Evolutionary conservation across 495 filamentous ascomycete genomes (phyloP), one percentile per base, ranked within the genome.

Genomic region (Penicillium cosmopolitanum): DNA sequence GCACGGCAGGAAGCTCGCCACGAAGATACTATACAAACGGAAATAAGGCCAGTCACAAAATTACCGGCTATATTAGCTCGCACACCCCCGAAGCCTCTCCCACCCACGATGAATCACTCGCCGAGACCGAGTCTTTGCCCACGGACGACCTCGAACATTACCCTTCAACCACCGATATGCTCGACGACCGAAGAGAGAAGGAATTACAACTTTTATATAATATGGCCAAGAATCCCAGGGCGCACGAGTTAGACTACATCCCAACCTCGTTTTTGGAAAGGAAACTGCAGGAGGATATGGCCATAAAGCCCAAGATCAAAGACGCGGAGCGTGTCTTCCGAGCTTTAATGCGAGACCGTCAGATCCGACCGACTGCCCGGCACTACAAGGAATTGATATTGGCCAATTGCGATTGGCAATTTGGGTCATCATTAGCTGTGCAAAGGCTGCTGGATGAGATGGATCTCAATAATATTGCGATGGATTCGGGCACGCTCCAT

Each of bases 301-400:
- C 57, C 19, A 64, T 60, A 1, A 38, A 53, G 10, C 70, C 69
- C 0, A 67, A 55, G 8, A 65, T 79, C 28, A 36, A 51, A 1
- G 63, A 56, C 31, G 63, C 69, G 50, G 71, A 65, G 44, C 64
- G 70, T 21, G 66, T 76, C 13, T 46, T 81, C 23, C 63, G 67
- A 15, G 51, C 61, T 7, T 74, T 96, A 19, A 74, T 96, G 51
- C 73, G 77, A 31, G 80, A 82, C 33, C 83, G 86, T 33, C 72
- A 81, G 54, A 84, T 92, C 70, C 71, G 66, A 57, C 91, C 92
- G 16, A 86, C 85, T 64, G 65, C 78, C 18, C 75, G 81, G 21
- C 80, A 96, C 52, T 97, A 93, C 71, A 82, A 87, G 60, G 83
- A 85, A 1, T 75, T 97, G 34, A 85, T 96, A 47, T 75, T 84